Base-by-base conservation (phyloP, 768 basidiomycete species). In the Pulveroboletus sp. region DNA sequence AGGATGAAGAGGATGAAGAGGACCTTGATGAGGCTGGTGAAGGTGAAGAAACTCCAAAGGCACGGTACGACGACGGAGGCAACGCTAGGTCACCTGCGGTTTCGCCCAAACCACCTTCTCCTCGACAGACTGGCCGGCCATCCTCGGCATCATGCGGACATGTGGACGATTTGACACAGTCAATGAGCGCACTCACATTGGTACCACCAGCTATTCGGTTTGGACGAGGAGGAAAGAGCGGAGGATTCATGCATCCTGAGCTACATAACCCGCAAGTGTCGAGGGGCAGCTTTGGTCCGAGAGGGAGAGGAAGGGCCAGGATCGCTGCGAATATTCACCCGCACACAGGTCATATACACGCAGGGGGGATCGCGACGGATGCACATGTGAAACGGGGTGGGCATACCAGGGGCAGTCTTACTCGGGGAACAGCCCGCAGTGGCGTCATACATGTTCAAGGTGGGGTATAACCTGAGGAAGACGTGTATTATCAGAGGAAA, bases 171-270 rank as follows among this genome's bases (percentile, higher is more conserved):
- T 72, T 90, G 13, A 61, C 80, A 17, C 64, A 72, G 21, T 74
- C 74, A 1, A 66, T 79, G 59, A 67, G 66, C 45, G 66, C 77
- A 24, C 69, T 80, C 56, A 72, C 80, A 9, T 76, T 90, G 47
- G 78, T 90, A 2, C 88, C 88, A 4, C 68, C 79, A 4, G 75
- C 84, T 0, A 76, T 90, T 35, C 77, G 83, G 12, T 91, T 91
- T 51, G 88, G 88, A 21, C 75, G 87, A 33, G 89, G 89, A 1
- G 82, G 81, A 4, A 79, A 75, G 55, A 68, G 63, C 19, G 77
- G 76, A 23, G 82, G 79, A 7, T 79, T 84, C 52, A 71, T 62
- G 31, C 66, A 71, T 41, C 63, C 64, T 8, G 64, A 66, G 45
- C 23, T 59, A 33, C 65, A 67, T 34, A 67, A 68, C 20, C 67